These are phyloP conservation scores for Myriangium duriaei DNA, from an alignment of 2,329 filamentous ascomycete species.

Conservation along the genomic window DNA sequence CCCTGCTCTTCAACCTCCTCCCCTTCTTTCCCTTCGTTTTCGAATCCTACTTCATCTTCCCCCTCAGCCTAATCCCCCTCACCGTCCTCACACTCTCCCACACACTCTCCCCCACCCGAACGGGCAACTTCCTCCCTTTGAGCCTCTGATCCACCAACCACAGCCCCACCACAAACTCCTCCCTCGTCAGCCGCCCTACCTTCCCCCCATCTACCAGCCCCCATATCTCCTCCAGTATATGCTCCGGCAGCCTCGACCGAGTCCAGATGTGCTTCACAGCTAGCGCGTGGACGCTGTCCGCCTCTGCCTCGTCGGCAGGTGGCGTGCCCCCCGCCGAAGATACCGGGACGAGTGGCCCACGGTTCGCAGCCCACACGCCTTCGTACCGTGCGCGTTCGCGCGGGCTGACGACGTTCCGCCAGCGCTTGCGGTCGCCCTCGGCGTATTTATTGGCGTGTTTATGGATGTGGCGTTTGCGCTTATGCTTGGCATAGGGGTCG, in stretches of 20 bases:
- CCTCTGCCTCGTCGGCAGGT: slow-evolving; percentile 10
- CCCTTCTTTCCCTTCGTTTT: slow-evolving; percentile 1
- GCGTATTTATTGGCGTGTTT: slow-evolving; percentile 60
- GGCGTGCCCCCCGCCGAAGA: slow-evolving; percentile 13
- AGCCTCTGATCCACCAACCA: slow-evolving; percentile 73
- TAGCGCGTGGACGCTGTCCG: slow-evolving; percentile 50
- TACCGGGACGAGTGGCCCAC: slow-evolving; percentile 38
- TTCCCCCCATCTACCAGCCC: slow-evolving; percentile 53
- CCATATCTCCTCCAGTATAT: slow-evolving; percentile 66
- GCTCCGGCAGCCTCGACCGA: slow-evolving; percentile 52
- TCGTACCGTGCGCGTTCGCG: slow-evolving; percentile 70
- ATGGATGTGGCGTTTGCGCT: slow-evolving; percentile 44
- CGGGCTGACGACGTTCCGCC: slow-evolving; percentile 62
- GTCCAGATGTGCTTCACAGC: slow-evolving; percentile 66
- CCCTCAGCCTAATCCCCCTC: slow-evolving; percentile 24
- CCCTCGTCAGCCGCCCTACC: slow-evolving; percentile 41
- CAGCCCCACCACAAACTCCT: slow-evolving; percentile 71
- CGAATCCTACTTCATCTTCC: not conserved
- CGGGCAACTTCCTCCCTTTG: slow-evolving; percentile 65
- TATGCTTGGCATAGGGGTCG: slow-evolving; percentile 37
- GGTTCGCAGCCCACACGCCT: slow-evolving; percentile 73
- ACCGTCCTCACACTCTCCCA: slow-evolving; percentile 54
- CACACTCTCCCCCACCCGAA: slow-evolving; percentile 57
- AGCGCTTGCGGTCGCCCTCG: slow-evolving; percentile 61
- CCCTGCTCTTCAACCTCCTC: not conserved